Base-by-base conservation (phyloP, 2,329 filamentous ascomycete genomes). In the Aspergillus carbonarius region DNA sequence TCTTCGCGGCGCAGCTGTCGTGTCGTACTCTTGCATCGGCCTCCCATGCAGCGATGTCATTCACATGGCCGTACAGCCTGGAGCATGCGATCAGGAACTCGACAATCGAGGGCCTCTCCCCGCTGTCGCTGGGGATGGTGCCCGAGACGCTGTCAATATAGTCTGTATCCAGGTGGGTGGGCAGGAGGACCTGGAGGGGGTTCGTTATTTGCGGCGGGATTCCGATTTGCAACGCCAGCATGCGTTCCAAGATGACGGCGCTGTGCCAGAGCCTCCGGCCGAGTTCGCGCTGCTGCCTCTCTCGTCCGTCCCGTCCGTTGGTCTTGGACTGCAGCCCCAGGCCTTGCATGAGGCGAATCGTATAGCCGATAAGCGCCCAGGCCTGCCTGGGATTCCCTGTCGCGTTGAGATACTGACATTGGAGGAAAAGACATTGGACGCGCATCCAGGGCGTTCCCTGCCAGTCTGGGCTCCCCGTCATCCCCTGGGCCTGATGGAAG, bases 201-300 rank as follows among this genome's bases (percentile, higher is more conserved):
- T 63, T 54, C n/a, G 60, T 37, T 10, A 60, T 61, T 20, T 66
- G 59, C n/a, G 63, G 58, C 13, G 53, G 47, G n/a, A 62, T 56
- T 12, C 68, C 66, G 8, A 63, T 40, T 17, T 64, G 60, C 17
- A 70, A 54, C 17, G 68, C 64, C 50, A 70, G 61, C 7, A 65
- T 66, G 48, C 61, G 62, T 54, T 70, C 65, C 39, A 69, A 40
- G 15, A 70, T 60, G 46, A 68, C 55, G 20, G 60, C 63, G 44
- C 68, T 64, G 54, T 70, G 66, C 68, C 68, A 70, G n/a, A 70
- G 52, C 48, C 63, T 62, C 37, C 63, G 65, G 10, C 52, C 50
- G 12, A 68, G 58, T 52, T 70, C 67, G 30, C 56, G 63, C 34
- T 61, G 57, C 10, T 54, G 55, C 51, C 65, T 61, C 4, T 37